A percentile compares a stretch with the other conserved stretches of the same genome.
phyloP scores from a whole-genome alignment of 129 eudicot genomes.

The Glebionis coronaria region DNA sequence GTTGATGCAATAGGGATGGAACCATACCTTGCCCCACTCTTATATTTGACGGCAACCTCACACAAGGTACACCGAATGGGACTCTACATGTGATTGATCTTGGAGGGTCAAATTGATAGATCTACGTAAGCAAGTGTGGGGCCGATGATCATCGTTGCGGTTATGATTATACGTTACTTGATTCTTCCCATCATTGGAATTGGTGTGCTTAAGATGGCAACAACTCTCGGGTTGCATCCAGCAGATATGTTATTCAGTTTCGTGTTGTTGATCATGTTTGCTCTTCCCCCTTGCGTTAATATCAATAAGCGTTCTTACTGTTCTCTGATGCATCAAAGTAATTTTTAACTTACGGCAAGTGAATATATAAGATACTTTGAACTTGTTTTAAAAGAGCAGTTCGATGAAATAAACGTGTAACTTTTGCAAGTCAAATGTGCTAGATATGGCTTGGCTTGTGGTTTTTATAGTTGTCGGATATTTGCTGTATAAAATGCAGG shows the following conservation, averaged over 20 bases:
- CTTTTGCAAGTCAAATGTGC: neutral
- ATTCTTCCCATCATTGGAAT: slow-evolving; percentile 63
- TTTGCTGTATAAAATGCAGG: too few species aligned
- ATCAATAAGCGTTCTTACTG: slow-evolving; percentile 52
- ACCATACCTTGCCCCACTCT: slow-evolving; percentile 78
- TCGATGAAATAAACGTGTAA: neutral
- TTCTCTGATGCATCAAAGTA: too few species aligned
- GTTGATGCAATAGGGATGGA: slow-evolving; percentile 49
- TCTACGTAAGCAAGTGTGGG: slow-evolving; percentile 37
- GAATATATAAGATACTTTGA: neutral
- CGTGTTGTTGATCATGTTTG: slow-evolving; percentile 75
- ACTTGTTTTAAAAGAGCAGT: neutral
- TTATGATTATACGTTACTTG: too few species aligned
- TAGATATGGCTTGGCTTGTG: neutral
- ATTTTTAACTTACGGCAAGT: too few species aligned
- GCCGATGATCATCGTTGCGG: too few species aligned
- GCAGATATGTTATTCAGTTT: slow-evolving; percentile 67
- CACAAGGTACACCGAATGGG: slow-evolving; percentile 53
- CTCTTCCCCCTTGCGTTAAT: slow-evolving; percentile 84
- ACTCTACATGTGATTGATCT: neutral
- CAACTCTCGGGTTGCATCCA: slow-evolving; percentile 60
- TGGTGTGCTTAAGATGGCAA: slow-evolving; percentile 58
- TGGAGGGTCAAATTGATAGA: slow-evolving; percentile 36
- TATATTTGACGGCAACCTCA: slow-evolving; percentile 54
- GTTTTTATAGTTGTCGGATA: neutral